Conservation (phyloP, 2,329 filamentous ascomycete species). For the Elsinoe perseae region DNA sequence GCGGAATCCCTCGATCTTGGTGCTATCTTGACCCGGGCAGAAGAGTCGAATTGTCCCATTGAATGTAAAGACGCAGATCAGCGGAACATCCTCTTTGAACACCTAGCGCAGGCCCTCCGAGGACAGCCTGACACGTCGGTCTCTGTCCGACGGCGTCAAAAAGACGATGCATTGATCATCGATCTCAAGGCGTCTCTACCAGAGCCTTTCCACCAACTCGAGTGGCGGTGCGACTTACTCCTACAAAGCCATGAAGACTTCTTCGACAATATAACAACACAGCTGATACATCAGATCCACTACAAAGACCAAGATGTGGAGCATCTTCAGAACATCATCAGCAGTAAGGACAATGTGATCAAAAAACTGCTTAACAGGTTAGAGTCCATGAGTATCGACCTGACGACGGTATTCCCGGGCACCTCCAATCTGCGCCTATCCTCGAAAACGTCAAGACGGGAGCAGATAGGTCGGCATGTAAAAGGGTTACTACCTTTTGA, state of each 20-base stretch:
- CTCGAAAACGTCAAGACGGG: conserved; percentile 39
- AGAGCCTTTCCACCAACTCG: conserved; percentile 52
- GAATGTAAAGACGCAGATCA: conserved; percentile 63
- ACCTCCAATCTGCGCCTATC: conserved; percentile 40
- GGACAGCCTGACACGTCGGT: conserved; percentile 31
- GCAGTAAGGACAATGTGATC: conserved; percentile 53
- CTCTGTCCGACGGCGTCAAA: conserved; percentile 25
- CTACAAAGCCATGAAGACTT: conserved; percentile 36
- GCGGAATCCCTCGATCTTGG: conserved; percentile 54
- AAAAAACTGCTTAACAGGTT: conserved; percentile 52
- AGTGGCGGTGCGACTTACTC: conserved; percentile 56
- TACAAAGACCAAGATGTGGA: conserved; percentile 42
- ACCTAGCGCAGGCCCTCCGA: conserved; percentile 47
- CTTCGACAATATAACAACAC: conserved; percentile 45
- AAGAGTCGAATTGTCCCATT: conserved; percentile 59
- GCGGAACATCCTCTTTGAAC: conserved; percentile 57
- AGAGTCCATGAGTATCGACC: conserved; percentile 48
- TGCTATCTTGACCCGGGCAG: conserved; percentile 56
- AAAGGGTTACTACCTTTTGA: conserved; percentile 50
- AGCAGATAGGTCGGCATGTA: conserved; percentile 47
- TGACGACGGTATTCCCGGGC: conserved; percentile 51
- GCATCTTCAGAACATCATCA: conserved; percentile 43
- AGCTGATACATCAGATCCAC: conserved; percentile 44
- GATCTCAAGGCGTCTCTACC: conserved; percentile 55
- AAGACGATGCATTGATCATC: conserved; percentile 38